These are phyloP conservation scores for Aquilaria malaccensis DNA, from an alignment of 345 rosid genomes.

Conservation along the genomic window DNA sequence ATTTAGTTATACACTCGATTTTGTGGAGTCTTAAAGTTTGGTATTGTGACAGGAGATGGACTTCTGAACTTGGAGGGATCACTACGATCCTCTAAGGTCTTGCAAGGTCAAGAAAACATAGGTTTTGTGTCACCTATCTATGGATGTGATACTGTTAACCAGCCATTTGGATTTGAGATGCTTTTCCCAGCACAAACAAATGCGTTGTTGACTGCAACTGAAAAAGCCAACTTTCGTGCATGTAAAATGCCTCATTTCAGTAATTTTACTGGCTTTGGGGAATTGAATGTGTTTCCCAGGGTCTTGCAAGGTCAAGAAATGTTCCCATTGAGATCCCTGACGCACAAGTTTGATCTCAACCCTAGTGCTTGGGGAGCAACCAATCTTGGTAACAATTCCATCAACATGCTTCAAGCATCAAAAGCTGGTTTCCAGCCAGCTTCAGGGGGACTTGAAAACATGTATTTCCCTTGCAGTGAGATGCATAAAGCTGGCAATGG, in stretches of 20 bases:
- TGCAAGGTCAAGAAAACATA: conserved; percentile 99
- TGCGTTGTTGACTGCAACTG: conserved; percentile 35
- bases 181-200: conserved; percentile 42
- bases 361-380: conserved; percentile 49
- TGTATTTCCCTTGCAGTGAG: conserved; percentile 41
- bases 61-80: conserved; percentile 86
- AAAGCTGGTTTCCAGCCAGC: conserved; percentile 45
- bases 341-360: conserved; percentile 44
- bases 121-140: conserved; percentile 62
- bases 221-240: conserved; percentile 30
- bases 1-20: background rate
- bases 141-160: conserved; percentile 53
- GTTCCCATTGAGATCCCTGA: conserved; percentile 53
- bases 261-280: conserved; percentile 48
- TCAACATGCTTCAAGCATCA: conserved; percentile 37
- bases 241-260: conserved; percentile 30
- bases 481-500: conserved; percentile 28
- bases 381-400: conserved; percentile 35
- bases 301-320: conserved; percentile 99
- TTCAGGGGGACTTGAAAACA: conserved; percentile 36
- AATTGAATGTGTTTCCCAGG: conserved; percentile 60
- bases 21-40: background rate
- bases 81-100: conserved; percentile 93
- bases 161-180: conserved; percentile 53
- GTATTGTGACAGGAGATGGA: conserved; percentile 43